Evolutionary conservation across 2,329 filamentous ascomycete species (phyloP), one percentile per base, ranked within the genome.

Genomic region (Fusarium abutilonis): DNA sequence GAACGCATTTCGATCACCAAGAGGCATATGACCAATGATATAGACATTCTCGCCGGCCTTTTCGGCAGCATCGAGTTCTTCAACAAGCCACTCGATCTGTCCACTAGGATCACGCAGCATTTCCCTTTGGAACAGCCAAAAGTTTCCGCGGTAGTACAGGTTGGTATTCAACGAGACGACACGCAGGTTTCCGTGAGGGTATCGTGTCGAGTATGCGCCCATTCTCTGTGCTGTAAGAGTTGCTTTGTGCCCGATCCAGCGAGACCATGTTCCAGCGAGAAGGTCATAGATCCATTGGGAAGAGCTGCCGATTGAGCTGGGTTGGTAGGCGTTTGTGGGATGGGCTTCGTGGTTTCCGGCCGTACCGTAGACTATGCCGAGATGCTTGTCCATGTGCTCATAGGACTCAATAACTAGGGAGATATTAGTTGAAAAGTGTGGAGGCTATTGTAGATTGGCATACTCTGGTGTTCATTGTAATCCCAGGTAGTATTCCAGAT

Each of bases 161-260:
- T 86, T 85, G 15, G 83, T 86, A 75, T 84, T 86, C 64, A 87
- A 75, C 4, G 83, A 85, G 67, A 87, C 86, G 65, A 88, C 73
- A 21, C 83, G 79, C 23, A 87, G 74, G 57, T 83, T 82, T 15
- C 76, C 77, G 26, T 71, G 66, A 6, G 78, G 74, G 41, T 81
- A 75, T 44, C 76, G 73, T 9, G 77, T 76, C 4, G 83, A 82
- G 70, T 86, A 86, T 13, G 76, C 79, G 17, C 82, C 84, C 32
- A 80, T 78, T 34, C 76, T 64, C 32, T 72, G 68, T 13, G 78
- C 75, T 4, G 73, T 74, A 4, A 71, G 66, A 1, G 60, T 44
- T 0, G 70, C 71, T 2, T 70, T 52, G 17, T 57, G 53, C 9
- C 79, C 80, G 29, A 84, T 78, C 78, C 83, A 83, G 23, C 69